phyloP scores from a whole-genome alignment of 805 yeast genomes.

The Limtongia smithiae region DNA sequence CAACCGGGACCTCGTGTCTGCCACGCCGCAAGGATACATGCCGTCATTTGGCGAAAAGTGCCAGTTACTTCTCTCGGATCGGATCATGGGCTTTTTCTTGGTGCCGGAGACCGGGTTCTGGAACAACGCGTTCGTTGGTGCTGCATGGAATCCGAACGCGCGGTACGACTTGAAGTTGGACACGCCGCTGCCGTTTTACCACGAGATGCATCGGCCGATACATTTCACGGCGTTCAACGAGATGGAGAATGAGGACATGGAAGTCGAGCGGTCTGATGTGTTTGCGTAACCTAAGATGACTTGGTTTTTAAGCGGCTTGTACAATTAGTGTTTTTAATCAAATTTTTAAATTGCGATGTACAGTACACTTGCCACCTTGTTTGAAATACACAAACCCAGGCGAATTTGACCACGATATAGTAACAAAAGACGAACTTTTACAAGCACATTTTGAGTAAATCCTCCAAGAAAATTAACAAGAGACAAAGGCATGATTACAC shows the following conservation, averaged over 20 bases:
- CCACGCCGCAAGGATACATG: constrained; percentile 64
- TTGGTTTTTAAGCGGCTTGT: neutral
- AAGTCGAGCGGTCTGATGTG: neutral
- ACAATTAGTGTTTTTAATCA: too few species aligned
- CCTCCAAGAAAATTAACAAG: too few species aligned
- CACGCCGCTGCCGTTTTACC: constrained; percentile 76
- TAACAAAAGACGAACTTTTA: too few species aligned
- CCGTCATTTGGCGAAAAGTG: constrained; percentile 56
- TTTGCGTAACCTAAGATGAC: neutral
- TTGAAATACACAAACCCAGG: too few species aligned
- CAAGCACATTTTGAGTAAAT: too few species aligned
- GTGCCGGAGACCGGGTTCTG: constrained; percentile 83
- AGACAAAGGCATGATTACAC: too few species aligned
- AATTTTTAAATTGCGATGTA: too few species aligned
- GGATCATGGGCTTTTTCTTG: constrained; percentile 73
- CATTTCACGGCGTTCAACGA: constrained; percentile 75
- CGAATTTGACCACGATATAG: too few species aligned
- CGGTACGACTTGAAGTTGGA: constrained; percentile 66
- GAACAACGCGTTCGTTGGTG: constrained; percentile 89
- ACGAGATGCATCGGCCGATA: constrained; percentile 80
- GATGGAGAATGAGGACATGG: neutral
- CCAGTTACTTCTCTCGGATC: constrained; percentile 71
- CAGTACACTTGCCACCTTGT: too few species aligned
- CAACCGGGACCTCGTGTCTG: constrained; percentile 54
- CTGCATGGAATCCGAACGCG: constrained; percentile 67